Base-by-base conservation (phyloP, 108 stramenopile genomes). In the Discostella stelligeroides region DNA sequence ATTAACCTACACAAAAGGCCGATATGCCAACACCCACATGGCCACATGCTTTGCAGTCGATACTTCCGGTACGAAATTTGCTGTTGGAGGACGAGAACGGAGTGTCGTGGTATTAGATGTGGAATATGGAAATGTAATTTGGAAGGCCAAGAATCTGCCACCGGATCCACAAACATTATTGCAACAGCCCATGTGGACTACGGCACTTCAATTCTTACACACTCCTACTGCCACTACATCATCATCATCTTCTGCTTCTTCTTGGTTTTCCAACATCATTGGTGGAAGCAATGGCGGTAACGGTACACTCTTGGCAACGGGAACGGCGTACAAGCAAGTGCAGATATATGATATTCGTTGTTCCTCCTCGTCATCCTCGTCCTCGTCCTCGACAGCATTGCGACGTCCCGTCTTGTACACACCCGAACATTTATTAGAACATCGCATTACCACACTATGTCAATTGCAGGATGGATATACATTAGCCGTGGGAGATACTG, bases 81-180 rank as follows among this genome's bases (percentile, higher is more conserved):
- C 90, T 6, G 56, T 94, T 0, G 88, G 88, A 15, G 93, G 93
- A 41, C 73, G 88, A 39, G 92, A 94, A 55, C 81, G 92, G 29
- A 87, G 86, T n/a, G 78, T 83, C 2, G 63, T 75, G 10, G 9
- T 91, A 11, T 47, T 86, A 27, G 93, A 94, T 84, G 21, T 90
- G 45, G 73, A 74, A 57, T 88, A 74, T 56, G 86, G 86, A 1
- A 73, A 84, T 30, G 47, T 73, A 0, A 59, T 89, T 7, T 94
- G 88, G 87, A 94, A 92, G 68, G 84, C 90, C 20, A 94, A 94
- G 68, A 94, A 94, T 79, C 50, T 91, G 43, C 83, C 89, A 38
- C 88, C 92, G 7, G 88, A 94, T 83, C 89, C 89, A 17, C 90
- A 88, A 79, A 94, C 93, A 18, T 70, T 94, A 18, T 62, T 94